These are phyloP conservation scores for Microsporum ferrugineum DNA, from an alignment of 2,329 filamentous ascomycete species.

Conservation along the genomic window DNA sequence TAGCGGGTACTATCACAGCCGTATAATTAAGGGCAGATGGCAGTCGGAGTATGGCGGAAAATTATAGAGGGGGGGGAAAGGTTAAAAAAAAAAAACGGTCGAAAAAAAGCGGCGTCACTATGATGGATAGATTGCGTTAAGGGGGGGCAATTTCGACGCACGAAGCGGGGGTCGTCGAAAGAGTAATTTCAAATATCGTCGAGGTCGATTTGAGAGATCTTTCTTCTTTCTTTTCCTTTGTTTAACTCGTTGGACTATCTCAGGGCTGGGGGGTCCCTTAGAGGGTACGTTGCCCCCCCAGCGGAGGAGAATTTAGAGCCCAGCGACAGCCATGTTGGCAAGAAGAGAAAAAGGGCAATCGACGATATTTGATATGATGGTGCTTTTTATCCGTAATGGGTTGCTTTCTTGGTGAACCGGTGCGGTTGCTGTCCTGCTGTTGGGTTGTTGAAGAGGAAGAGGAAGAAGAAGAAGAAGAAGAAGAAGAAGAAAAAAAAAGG, in stretches of 20 bases:
- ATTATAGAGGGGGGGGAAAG: neutral
- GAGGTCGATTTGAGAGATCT: constrained; percentile 42
- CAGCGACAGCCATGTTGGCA: constrained; percentile 65
- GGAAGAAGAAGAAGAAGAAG: constrained; percentile 8
- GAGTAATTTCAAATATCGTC: constrained; percentile 44
- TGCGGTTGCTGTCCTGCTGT: neutral
- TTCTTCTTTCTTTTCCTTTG: constrained; percentile 24
- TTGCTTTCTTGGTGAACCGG: constrained; percentile 3
- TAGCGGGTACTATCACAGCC: neutral
- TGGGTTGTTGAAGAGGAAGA: constrained; percentile 9
- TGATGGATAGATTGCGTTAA: neutral
- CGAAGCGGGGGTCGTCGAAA: constrained; percentile 33
- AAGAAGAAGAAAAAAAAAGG: constrained; percentile 8
- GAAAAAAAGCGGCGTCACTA: neutral
- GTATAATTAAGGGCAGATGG: neutral
- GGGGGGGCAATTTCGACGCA: constrained; percentile 52
- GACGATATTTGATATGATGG: constrained; percentile 50
- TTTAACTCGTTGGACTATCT: constrained; percentile 61
- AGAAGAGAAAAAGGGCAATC: constrained; percentile 44
- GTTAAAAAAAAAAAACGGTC: neutral
- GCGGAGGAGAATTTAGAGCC: constrained; percentile 82
- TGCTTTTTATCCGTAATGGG: constrained; percentile 9
- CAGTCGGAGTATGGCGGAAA: neutral
- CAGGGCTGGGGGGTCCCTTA: constrained; percentile 48
- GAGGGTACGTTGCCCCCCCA: constrained; percentile 37